Base-by-base conservation (phyloP, 1,139 yeast species). In the Dujonia santamariae region DNA sequence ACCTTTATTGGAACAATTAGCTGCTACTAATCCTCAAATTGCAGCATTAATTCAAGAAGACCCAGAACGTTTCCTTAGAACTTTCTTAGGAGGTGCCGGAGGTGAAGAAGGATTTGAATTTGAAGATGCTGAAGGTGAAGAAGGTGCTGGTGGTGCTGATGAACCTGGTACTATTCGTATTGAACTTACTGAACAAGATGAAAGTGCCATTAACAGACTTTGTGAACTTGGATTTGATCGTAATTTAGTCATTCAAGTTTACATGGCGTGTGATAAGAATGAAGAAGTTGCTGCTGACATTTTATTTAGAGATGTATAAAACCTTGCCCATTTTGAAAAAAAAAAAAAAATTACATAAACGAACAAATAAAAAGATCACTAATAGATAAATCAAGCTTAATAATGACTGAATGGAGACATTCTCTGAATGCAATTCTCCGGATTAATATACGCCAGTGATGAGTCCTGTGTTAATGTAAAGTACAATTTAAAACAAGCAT, bases 241-340 rank as follows among this genome's bases (percentile, higher is more conserved):
- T 48, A 75, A 81, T 50, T 67, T 85, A 43, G 98, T 85, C 33
- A 78, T 90, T 42, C 97, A 90, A 65, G 96, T 95, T 24, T 94
- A 87, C 64, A 82, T 94, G 74, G 98, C 97, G 30, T 92, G 98
- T 61, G 98, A 94, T 54, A 92, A 90, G 67, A 88, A 92, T 62
- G 98, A 92, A 64, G 97, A 92, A 67, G 76, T 87, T 50, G 88
- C 98, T 30, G 98, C 97, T 26, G 94, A 92, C 63, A 78, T 87
- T 53, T 71, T 92, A 51, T 85, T 84, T 55, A 74, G 80, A 50
- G 74, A 67, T 58, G 59, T 61, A 62, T 66, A 55, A 44, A n/a
- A n/a, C n/a, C n/a, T n/a, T n/a, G n/a, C n/a, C n/a, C n/a, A n/a
- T n/a, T n/a, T 21, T 37, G 20, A 41, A 47, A 13, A 67, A 63